Evolutionary conservation across 139 green algal species (phyloP), one percentile per base, ranked within the genome.

Genomic region (Pycnococcus provasolii): DNA sequence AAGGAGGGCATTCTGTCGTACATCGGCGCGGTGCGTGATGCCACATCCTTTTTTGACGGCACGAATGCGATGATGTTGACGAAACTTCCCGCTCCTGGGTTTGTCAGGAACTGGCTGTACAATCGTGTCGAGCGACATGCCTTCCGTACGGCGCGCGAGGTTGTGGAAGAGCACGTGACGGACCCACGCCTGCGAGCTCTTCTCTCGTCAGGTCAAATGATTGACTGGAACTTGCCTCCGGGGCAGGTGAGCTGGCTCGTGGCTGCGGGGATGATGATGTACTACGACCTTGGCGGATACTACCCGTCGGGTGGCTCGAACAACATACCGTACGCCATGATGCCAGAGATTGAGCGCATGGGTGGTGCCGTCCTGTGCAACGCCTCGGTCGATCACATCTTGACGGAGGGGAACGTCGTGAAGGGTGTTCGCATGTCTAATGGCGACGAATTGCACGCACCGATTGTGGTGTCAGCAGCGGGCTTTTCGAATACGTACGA

Each of bases 211-310:
- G 61, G 61, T 6, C 61, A 68, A 44, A 60, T 68, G 42, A 68
- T 68, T 45, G 61, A 68, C 61, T 68, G 44, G 43, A 68, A 68
- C 43, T 40, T 68, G 42, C 9, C 61, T 8, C 61, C 61, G 6
- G 13, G 11, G 8, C 42, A 68, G 44, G 61, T 68, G 43, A 45
- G 8, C 13, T 68, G 61, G 61, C 47, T 59, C 11, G 61, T 68
- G 43, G 26, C 42, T 5, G 61, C 61, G 11, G 61, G 61, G 13
- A 68, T 68, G 61, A 13, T 58, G 8, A 68, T 58, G 37, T 68
- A 68, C 43, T 68, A 68, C 47, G 6, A 4, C 3, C 37, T 58
- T 45, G 61, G 61, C 61, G 61, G 61, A 7, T 60, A 41, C 43
- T 68, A 68, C n/a, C 61, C 61, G 1, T 42, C 3, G 42, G 61